These are phyloP conservation scores for Prunus dulcis DNA, from an alignment of 306 rosid species.

Conservation along the genomic window DNA sequence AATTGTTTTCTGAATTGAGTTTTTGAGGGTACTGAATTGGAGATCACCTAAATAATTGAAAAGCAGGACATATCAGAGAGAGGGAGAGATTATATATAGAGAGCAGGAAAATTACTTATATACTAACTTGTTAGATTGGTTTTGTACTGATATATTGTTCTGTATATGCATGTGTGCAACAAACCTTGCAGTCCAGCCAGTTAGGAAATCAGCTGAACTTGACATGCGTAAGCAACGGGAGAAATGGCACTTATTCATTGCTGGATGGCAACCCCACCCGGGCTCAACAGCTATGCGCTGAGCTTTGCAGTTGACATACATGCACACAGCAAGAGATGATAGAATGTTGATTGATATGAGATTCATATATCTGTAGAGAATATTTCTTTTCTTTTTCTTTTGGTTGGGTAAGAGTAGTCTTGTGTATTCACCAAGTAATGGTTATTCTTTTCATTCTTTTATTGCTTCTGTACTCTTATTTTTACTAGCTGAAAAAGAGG, in stretches of 20 bases:
- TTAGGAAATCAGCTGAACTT: slow-evolving; percentile 53
- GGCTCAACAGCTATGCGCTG: slow-evolving; percentile 45
- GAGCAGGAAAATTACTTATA: background rate
- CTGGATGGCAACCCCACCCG: slow-evolving; percentile 23
- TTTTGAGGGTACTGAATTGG: background rate
- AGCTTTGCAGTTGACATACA: slow-evolving; percentile 46
- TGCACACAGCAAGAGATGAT: slow-evolving; percentile 1
- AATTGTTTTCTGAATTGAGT: background rate
- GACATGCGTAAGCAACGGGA: slow-evolving; percentile 62
- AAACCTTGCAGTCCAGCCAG: slow-evolving; percentile 43
- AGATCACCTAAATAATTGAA: background rate
- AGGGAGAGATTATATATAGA: background rate
- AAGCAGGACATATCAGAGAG: background rate
- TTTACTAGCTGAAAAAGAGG: background rate
- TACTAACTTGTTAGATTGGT: background rate
- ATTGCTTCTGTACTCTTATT: background rate
- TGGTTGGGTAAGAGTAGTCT: background rate
- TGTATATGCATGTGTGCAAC: background rate
- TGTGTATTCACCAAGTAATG: background rate
- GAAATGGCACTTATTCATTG: slow-evolving; percentile 34
- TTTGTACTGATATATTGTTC: background rate
- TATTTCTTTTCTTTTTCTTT: background rate
- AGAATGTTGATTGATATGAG: slow-evolving; percentile 24
- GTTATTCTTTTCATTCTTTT: slow-evolving; percentile 7
- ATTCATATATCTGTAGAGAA: slow-evolving; percentile 18